Base-by-base conservation (phyloP, 2,329 filamentous ascomycete species). In the Pseudonectria buxi region DNA sequence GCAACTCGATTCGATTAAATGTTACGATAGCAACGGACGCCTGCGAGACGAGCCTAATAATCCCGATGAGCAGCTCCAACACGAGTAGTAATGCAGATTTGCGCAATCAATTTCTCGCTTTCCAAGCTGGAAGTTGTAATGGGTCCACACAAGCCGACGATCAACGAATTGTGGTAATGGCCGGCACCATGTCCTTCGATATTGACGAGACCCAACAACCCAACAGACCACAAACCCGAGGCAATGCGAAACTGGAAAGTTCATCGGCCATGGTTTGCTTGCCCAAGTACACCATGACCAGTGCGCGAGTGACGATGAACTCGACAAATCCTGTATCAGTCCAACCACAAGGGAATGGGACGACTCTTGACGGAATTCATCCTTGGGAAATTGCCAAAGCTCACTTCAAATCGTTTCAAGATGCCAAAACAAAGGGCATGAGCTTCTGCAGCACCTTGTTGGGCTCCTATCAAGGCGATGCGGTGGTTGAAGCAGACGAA, bases 401-500 rank as follows among this genome's bases (percentile, higher is more conserved):
- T 7, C 35, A 51, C 2, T 53, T 54, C 18, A 33, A 42, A 4
- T 48, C 46, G 3, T 41, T 51, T 11, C 14, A 41, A 14, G 14
- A 26, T 28, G 12, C 3, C 32, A 34, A 10, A 26, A 39, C 3
- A 30, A 32, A 7, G 13, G 9, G 7, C n/a, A 12, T 10, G 31
- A n/a, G 28, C 40, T 3, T 41, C 45, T 26, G 18, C 32, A 4
- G 32, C 12, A 1, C 30, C 38, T 3, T 32, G 37, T 9, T 28
- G 22, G 9, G 18, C 7, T 36, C 52, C 9, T 59, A 59, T 28
- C 32, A 44, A 3, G 36, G 34, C 1, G 36, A 51, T 3, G 43
- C 46, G 0, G 33, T 56, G n/a, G 35, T 64, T 10, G 53, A 54
- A 11, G 46, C 53, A 3, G 58, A 63, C 18, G 36, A 55, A 24